Conservation (phyloP, 345 rosid species). For the Aegle marmelos region DNA sequence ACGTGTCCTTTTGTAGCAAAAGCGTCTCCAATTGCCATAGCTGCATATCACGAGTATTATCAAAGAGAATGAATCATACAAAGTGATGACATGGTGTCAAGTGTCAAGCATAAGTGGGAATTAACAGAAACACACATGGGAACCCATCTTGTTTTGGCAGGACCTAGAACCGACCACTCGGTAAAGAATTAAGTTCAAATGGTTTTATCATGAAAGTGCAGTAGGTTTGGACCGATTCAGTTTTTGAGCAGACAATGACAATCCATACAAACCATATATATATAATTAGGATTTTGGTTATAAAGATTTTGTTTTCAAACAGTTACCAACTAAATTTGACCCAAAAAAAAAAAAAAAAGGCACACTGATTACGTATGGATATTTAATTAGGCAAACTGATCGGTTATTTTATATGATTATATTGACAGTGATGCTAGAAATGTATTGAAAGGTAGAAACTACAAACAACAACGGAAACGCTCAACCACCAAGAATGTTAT, state of each 20-base stretch:
- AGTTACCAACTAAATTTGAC: background rate
- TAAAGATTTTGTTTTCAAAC: background rate
- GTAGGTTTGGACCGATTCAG: slow-evolving; percentile 3
- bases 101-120: slow-evolving; percentile 11
- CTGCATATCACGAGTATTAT: slow-evolving; percentile 32
- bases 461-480: slow-evolving; percentile 4
- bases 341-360: too few species aligned
- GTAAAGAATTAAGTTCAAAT: slow-evolving; percentile 12
- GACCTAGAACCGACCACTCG: background rate
- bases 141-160: slow-evolving; percentile 18
- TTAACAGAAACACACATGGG: slow-evolving; percentile 31
- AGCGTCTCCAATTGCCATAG: slow-evolving; percentile 98
- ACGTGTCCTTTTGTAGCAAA: slow-evolving; percentile 94
- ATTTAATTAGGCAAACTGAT: background rate
- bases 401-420: background rate
- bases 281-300: background rate
- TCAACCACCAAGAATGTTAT: slow-evolving; percentile 30
- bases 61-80: background rate
- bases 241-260: background rate
- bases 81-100: slow-evolving; percentile 4
- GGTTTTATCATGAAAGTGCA: slow-evolving; percentile 9
- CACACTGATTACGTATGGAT: background rate
- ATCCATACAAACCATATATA: background rate
- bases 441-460: background rate
- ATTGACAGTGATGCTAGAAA: background rate